Evolutionary conservation across 2,329 filamentous ascomycete genomes (phyloP), one percentile per base, ranked within the genome.

Genomic region (Beauveria varroae): DNA sequence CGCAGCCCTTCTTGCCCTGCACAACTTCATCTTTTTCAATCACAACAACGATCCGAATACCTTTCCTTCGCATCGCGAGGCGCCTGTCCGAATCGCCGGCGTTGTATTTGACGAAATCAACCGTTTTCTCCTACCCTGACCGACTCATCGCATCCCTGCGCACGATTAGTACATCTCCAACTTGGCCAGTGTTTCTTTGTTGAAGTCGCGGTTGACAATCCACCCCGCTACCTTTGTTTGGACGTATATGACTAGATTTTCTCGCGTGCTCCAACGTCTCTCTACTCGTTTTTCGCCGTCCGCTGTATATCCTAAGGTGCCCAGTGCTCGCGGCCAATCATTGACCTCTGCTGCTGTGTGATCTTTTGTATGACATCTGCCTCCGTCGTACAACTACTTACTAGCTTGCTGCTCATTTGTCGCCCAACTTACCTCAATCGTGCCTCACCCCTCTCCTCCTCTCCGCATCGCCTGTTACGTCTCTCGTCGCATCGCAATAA

Each of bases 171-270:
- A 56, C 53, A 56, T 22, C 7, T 12, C 24, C 12, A 24, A 20
- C 46, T 20, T 43, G 28, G 46, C 34, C 24, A 12, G 14, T 24
- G 26, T 43, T 22, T 18, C 49, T 26, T 44, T 34, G 49, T 50
- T 24, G n/a, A 14, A 24, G 49, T 49, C 51, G 41, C 41, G 51
- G 50, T 55, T 53, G 50, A 28, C 50, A 30, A 54, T 28, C 28
- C 20, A 37, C 20, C 37, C 24, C 37, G 28, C 22, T 43, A 28
- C 50, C 22, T 26, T 40, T 34, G 43, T 43, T 49, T 40, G 50
- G 51, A 47, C 40, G 41, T 53, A 30, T 60, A 46, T 55, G 58
- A 54, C 43, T 60, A 60, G 58, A 60, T 40, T 44, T 40, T 55
- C 47, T 55, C 43, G 51, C 43, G 58, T 55, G 50, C 37, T 60